phyloP scores from a whole-genome alignment of 1,284 basidiomycete genomes.

The Puccinia triticina region DNA sequence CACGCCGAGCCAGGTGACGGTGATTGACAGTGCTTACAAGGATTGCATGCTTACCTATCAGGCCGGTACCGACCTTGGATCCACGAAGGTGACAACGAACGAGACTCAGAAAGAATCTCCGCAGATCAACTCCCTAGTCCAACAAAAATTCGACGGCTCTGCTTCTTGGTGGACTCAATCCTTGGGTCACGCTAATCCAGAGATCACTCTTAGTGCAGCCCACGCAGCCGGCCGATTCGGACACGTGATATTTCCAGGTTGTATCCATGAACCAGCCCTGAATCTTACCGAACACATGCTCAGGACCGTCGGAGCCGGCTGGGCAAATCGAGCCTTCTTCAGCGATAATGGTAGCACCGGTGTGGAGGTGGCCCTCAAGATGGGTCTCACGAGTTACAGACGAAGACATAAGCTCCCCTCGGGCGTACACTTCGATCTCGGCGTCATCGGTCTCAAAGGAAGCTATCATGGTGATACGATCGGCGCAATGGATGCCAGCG shows the following conservation, averaged over 20 bases:
- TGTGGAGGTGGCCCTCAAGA: slow-evolving; percentile 95
- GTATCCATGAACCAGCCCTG: slow-evolving; percentile 82
- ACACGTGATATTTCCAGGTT: slow-evolving; percentile 92
- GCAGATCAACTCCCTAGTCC: slow-evolving; percentile 57
- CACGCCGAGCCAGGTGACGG: slow-evolving; percentile 73
- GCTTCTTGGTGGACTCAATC: slow-evolving; percentile 99
- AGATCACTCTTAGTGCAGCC: slow-evolving; percentile 82
- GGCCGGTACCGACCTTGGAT: slow-evolving; percentile 44
- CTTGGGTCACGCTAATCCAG: slow-evolving; percentile 78
- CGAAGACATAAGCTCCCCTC: slow-evolving; percentile 63
- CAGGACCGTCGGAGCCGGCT: slow-evolving; percentile 70
- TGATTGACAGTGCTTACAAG: slow-evolving; percentile 85
- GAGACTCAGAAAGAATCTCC: slow-evolving; percentile 67
- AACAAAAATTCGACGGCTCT: slow-evolving; percentile 73
- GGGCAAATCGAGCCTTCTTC: slow-evolving; percentile 90
- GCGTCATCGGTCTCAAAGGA: slow-evolving; percentile 83
- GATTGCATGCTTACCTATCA: slow-evolving; percentile 73
- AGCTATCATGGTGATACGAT: slow-evolving; percentile 99
- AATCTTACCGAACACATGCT: slow-evolving; percentile 73
- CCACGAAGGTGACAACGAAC: slow-evolving; percentile 54
- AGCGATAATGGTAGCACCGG: slow-evolving; percentile 93
- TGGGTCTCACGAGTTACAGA: slow-evolving; percentile 80
- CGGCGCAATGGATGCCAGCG: slow-evolving; percentile 93
- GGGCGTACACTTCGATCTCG: slow-evolving; percentile 67
- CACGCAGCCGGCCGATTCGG: slow-evolving; percentile 89